These are phyloP conservation scores for Selenicereus undatus DNA, from an alignment of 148 eudicot species.

Conservation along the genomic window DNA sequence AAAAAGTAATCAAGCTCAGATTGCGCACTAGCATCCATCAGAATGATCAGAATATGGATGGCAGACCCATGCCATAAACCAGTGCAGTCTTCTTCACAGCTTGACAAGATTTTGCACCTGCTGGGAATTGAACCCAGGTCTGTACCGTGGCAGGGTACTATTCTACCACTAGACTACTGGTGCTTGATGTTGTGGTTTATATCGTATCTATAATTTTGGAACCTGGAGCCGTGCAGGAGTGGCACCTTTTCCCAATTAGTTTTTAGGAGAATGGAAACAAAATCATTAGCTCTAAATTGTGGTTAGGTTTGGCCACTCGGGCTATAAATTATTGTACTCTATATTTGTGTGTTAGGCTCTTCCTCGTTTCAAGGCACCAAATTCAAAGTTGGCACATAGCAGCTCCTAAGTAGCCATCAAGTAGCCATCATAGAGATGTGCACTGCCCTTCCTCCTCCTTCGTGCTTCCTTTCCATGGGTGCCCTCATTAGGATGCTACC, in stretches of 20 bases:
- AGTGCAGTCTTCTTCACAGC: background rate
- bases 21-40: background rate
- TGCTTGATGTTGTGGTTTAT: constrained; percentile 1
- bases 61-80: background rate
- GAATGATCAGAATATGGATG: background rate
- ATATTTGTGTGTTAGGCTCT: background rate
- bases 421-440: background rate
- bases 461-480: background rate
- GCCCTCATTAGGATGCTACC: background rate
- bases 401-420: background rate
- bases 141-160: constrained; percentile 51
- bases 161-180: constrained; percentile 53
- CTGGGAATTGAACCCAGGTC: constrained; percentile 51
- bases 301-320: background rate
- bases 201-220: background rate
- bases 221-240: background rate
- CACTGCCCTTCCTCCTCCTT: background rate
- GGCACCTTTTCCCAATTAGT: background rate
- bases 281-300: background rate
- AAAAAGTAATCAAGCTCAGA: background rate
- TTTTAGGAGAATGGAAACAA: background rate
- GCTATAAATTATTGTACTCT: background rate
- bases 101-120: constrained; percentile 24
- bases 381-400: background rate
- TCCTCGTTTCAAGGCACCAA: background rate